Evolutionary conservation across 225 moss, liverwort and hornwort genomes (phyloP), one percentile per base, ranked within the genome.

Genomic region (Sphagnum contortum): DNA sequence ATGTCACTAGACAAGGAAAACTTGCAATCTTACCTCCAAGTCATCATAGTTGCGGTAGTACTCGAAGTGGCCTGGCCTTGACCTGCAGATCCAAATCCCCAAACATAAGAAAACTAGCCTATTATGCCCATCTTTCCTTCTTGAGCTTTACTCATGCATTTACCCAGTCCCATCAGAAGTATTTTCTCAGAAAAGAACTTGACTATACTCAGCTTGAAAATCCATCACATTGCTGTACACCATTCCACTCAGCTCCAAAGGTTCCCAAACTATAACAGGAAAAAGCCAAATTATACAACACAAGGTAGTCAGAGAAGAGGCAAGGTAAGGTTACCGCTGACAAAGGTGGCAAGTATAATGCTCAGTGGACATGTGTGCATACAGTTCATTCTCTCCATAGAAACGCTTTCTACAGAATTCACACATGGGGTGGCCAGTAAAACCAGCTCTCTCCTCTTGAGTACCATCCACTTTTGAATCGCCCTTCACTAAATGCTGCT

Each of bases 21-120:
- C 29, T 29, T 29, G 9, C 52, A 6, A 52, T 4, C 59, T 55
- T 74, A 85, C 84, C 78, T 98, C 98, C 62, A 98, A 80, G 77
- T 93, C 93, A 64, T 93, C 98, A 69, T 98, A 98, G 66, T 93
- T 91, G 65, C 89, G 90, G 62, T 98, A 98, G 70, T 98, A 93
- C 73, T 93, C 98, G 60, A 87, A 93, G 59, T 89, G 98, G 12
- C 87, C 93, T 57, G 98, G 98, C 75, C 86, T 86, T 55, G 82
- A 85, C 72, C 94, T 94, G 86, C 75, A 79, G 57, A 79, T 61
- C 62, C 74, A 63, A 29, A 65, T 29, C 29, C 29, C 29, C 29
- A 29, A 29, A 0, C 29, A 29, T 29, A 29, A 29, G 29, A 29
- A 29, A 29, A 29, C 29, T 29, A 29, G 29, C 29, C 29, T 29